A percentile compares a stretch with the other conserved stretches of the same genome.
Conservation (phyloP, 495 filamentous ascomycete genomes). For the Terfezia claveryi region DNA sequence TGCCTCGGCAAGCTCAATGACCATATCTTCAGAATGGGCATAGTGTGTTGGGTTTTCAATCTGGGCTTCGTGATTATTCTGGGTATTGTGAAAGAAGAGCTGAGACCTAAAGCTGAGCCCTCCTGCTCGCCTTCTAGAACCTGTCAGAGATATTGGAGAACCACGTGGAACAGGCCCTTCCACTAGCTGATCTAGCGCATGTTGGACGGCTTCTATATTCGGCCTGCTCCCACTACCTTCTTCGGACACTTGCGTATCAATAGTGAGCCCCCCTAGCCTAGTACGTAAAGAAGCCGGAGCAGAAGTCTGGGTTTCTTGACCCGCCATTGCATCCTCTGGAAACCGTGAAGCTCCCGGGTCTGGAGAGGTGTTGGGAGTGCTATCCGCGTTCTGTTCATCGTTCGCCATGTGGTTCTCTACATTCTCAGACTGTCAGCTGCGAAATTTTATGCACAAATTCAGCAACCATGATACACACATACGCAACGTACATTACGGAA, state of each 20-base stretch:
- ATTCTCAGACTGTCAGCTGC: too few relatives aligned
- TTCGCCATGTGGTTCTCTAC: too few relatives aligned
- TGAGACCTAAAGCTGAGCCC: background rate
- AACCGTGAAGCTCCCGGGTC: too few relatives aligned
- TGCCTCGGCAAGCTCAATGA: background rate
- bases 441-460: too few relatives aligned
- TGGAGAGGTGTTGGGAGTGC: too few relatives aligned
- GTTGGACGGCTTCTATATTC: background rate
- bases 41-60: background rate
- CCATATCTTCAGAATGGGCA: background rate
- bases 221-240: background rate
- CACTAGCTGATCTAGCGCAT: background rate
- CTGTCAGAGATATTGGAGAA: constrained; percentile 1
- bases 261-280: background rate
- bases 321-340: too few relatives aligned
- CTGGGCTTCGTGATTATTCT: background rate
- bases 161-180: background rate
- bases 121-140: constrained; percentile 4
- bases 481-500: too few relatives aligned
- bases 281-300: too few relatives aligned
- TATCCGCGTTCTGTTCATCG: too few relatives aligned
- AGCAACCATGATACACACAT: too few relatives aligned
- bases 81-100: background rate
- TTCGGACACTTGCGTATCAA: background rate
- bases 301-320: too few relatives aligned